Conservation (phyloP, 208 protist genomes). For the Trypanosoma cruzi region DNA sequence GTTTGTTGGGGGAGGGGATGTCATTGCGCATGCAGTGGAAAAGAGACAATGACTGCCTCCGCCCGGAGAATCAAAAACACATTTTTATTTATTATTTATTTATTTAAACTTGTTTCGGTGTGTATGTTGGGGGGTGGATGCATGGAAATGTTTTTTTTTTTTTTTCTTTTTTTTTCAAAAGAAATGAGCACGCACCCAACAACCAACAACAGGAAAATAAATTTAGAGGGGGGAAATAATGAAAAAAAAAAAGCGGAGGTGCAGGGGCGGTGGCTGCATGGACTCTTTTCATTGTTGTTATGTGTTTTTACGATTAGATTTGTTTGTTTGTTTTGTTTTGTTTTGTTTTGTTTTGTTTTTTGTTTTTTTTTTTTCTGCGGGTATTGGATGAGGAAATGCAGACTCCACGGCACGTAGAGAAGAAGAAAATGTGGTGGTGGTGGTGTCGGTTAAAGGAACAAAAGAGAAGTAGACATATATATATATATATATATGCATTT, state of each 20-base stretch:
- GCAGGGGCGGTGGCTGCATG: too few species aligned
- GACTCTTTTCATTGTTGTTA: not conserved
- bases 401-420: not conserved
- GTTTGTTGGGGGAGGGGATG: not conserved
- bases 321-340: not conserved
- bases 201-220: not conserved
- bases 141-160: not conserved
- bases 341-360: not conserved
- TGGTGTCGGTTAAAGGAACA: too few species aligned
- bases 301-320: not conserved
- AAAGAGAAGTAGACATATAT: too few species aligned
- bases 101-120: not conserved
- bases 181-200: too few species aligned
- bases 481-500: too few species aligned
- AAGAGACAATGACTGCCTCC: not conserved
- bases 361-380: not conserved
- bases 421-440: too few species aligned
- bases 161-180: too few species aligned
- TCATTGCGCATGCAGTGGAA: not conserved
- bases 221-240: too few species aligned
- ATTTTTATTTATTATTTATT: not conserved
- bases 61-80: too few species aligned
- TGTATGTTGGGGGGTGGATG: not conserved
- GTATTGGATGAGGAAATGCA: not conserved
- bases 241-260: too few species aligned